These are phyloP conservation scores for Calamus simplicifolius DNA, from an alignment of 176 grass and related monocot genomes.

Conservation along the genomic window DNA sequence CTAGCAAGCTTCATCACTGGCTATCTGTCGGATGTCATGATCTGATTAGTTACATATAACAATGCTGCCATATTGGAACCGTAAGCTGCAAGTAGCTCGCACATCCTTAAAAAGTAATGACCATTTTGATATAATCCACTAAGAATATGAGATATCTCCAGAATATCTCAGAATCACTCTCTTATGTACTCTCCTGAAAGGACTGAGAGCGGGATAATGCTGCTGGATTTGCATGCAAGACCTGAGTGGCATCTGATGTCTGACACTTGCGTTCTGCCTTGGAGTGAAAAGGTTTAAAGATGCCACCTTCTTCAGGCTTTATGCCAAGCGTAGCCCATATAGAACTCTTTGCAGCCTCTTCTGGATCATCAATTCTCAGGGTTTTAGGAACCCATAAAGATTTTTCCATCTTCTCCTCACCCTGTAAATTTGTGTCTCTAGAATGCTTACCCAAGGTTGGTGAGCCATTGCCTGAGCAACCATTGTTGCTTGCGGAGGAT, in stretches of 20 bases:
- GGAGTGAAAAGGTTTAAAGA: slow-evolving; percentile 59
- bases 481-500: slow-evolving; percentile 51
- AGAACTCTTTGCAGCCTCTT: slow-evolving; percentile 89
- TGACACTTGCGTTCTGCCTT: slow-evolving; percentile 43
- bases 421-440: slow-evolving; percentile 44
- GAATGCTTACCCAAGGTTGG: slow-evolving; percentile 76
- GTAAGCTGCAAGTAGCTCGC: background rate
- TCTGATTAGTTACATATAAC: background rate
- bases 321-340: slow-evolving; percentile 93
- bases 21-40: background rate
- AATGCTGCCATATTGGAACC: background rate
- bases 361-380: slow-evolving; percentile 79
- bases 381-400: slow-evolving; percentile 89
- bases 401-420: slow-evolving; percentile 51
- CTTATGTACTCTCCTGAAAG: slow-evolving; percentile 70
- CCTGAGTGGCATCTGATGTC: slow-evolving; percentile 33
- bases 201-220: slow-evolving; percentile 68
- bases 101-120: background rate
- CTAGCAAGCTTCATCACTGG: background rate
- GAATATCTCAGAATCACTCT: background rate
- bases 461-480: slow-evolving; percentile 62
- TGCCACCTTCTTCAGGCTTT: slow-evolving; percentile 57
- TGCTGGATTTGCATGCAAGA: slow-evolving; percentile 71
- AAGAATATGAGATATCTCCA: background rate
- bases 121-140: no score